Conservation (phyloP, 1,284 basidiomycete species). For the Cryptococcus sp. region DNA sequence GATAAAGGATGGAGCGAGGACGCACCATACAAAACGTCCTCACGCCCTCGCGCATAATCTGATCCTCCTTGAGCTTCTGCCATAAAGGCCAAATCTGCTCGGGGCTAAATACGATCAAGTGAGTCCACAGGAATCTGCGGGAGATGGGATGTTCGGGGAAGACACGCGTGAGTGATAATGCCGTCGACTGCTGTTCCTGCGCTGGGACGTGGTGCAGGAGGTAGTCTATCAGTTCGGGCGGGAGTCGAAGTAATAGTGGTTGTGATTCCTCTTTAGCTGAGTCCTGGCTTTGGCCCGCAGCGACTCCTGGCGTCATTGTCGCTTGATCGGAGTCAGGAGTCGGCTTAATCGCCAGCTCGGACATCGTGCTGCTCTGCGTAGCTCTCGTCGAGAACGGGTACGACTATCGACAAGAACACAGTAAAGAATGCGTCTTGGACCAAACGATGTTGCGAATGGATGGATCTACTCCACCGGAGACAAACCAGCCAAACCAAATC, state of each 20-base stretch:
- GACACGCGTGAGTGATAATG: conserved; percentile 41
- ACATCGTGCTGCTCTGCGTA: too few species aligned
- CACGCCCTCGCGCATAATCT: conserved; percentile 20
- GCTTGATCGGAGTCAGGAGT: too few species aligned
- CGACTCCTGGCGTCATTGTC: too few species aligned
- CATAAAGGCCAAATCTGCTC: conserved; percentile 42
- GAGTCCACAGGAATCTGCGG: conserved; percentile 39
- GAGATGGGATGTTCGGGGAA: conserved; percentile 42
- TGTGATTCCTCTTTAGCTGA: too few species aligned
- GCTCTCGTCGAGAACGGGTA: too few species aligned
- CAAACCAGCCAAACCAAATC: too few species aligned
- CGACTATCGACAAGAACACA: too few species aligned
- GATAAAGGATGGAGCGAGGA: not conserved
- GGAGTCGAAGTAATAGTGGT: conserved; percentile 33
- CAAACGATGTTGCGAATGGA: too few species aligned
- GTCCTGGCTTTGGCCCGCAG: too few species aligned
- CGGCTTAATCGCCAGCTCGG: too few species aligned
- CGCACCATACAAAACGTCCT: conserved; percentile 26
- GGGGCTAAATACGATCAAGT: conserved; percentile 37
- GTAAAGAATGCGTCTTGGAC: too few species aligned
- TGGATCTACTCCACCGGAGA: too few species aligned
- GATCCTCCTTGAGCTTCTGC: conserved; percentile 30
- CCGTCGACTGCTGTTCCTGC: conserved; percentile 41
- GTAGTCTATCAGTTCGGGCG: conserved; percentile 49
- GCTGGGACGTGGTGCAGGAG: conserved; percentile 46